Conservation (phyloP, 768 basidiomycete genomes). For the Tulasnella sp. region DNA sequence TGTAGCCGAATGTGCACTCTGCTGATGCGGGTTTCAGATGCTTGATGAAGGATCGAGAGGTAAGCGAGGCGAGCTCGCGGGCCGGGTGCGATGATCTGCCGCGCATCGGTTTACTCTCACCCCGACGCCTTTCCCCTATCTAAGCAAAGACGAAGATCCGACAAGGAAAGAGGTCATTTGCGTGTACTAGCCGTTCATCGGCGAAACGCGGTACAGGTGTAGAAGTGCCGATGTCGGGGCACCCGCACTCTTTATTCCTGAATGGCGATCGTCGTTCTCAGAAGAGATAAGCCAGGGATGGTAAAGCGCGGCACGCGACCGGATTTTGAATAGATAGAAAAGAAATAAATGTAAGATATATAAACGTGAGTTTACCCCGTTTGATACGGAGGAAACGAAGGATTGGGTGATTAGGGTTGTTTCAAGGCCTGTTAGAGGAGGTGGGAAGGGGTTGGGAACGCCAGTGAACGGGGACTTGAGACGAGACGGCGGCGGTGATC, state of each 20-base stretch:
- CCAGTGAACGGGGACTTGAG: slow-evolving; percentile 3
- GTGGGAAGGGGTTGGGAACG: neutral
- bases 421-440: neutral
- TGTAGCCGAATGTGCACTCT: no score
- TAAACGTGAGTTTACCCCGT: neutral
- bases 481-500: slow-evolving; percentile 10
- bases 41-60: no score
- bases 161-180: neutral
- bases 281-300: neutral
- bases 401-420: no score
- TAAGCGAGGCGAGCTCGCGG: no score
- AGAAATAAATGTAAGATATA: neutral
- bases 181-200: neutral
- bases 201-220: neutral
- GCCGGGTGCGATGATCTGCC: no score
- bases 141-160: neutral
- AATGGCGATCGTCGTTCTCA: no score
- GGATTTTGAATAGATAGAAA: neutral
- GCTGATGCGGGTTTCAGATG: neutral
- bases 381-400: neutral
- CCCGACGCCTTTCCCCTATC: neutral
- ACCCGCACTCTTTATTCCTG: neutral
- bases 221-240: neutral
- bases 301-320: neutral
- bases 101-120: neutral